phyloP scores from a whole-genome alignment of 2,329 filamentous ascomycete genomes.

The Botrytis hyacinthi region DNA sequence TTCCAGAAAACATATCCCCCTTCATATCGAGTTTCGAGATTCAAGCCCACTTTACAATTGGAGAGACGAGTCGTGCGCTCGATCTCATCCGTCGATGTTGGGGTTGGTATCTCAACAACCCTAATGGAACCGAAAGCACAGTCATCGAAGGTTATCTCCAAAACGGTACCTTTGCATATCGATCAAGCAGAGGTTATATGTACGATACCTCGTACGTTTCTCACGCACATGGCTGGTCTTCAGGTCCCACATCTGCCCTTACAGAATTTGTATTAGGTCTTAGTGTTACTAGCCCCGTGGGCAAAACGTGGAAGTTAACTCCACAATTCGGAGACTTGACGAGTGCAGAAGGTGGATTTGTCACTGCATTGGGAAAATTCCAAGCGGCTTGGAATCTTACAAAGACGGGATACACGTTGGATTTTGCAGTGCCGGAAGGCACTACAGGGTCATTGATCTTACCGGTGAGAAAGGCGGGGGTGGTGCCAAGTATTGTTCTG shows the following conservation, averaged over 20 bases:
- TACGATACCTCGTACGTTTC: slow-evolving; percentile 45
- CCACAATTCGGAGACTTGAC: slow-evolving; percentile 44
- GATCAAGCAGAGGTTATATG: slow-evolving; percentile 50
- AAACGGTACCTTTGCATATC: slow-evolving; percentile 57
- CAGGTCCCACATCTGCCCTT: slow-evolving; percentile 47
- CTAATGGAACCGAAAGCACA: slow-evolving; percentile 56
- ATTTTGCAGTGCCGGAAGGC: slow-evolving; percentile 23
- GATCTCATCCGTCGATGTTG: slow-evolving; percentile 56
- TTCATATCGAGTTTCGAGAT: slow-evolving; percentile 61
- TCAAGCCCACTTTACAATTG: slow-evolving; percentile 52
- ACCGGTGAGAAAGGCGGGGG: slow-evolving; percentile 14
- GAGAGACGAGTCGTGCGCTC: slow-evolving; percentile 50
- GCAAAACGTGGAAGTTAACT: slow-evolving; percentile 41
- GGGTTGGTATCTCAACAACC: slow-evolving; percentile 60
- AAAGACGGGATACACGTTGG: slow-evolving; percentile 21
- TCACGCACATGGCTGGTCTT: slow-evolving; percentile 50
- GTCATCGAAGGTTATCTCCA: slow-evolving; percentile 57
- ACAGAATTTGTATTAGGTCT: slow-evolving; percentile 47
- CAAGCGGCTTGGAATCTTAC: slow-evolving; percentile 36
- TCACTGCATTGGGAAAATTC: slow-evolving; percentile 42
- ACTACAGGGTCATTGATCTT: slow-evolving; percentile 24
- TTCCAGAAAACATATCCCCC: slow-evolving; percentile 56
- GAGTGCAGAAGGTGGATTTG: slow-evolving; percentile 43
- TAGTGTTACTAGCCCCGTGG: slow-evolving; percentile 39
- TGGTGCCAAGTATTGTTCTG: slow-evolving; percentile 22